Evolutionary conservation across 169 alveolate genomes (phyloP).

Genomic region (Babesia microti): DNA sequence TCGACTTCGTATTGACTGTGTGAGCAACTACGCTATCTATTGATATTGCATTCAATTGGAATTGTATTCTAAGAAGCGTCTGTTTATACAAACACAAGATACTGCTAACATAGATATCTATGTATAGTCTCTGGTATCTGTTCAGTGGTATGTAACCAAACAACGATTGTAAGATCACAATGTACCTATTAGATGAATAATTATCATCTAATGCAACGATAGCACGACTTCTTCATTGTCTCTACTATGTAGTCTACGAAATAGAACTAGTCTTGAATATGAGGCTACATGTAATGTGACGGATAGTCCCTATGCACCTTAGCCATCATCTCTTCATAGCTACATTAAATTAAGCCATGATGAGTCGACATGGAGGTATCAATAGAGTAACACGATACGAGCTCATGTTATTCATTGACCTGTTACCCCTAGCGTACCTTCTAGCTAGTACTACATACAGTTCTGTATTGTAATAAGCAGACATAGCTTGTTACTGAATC

Average conservation of each 20-base stretch:
- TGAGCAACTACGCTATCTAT: too few relatives aligned
- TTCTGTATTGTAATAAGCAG: slow-evolving; percentile 4
- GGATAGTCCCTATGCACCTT: slow-evolving; percentile 13
- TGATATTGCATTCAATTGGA: too few relatives aligned
- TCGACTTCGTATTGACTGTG: slow-evolving; percentile 10
- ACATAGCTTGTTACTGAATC: not conserved
- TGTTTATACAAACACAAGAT: too few relatives aligned
- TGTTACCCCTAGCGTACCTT: slow-evolving; percentile 63
- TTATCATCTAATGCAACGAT: not conserved
- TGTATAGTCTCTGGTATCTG: too few relatives aligned
- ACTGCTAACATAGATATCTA: too few relatives aligned
- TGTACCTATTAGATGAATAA: not conserved
- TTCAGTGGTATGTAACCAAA: too few relatives aligned
- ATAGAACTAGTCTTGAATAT: slow-evolving; percentile 11
- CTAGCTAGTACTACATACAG: slow-evolving; percentile 4
- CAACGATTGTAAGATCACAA: too few relatives aligned
- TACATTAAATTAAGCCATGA: slow-evolving; percentile 37
- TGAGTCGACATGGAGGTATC: slow-evolving; percentile 70
- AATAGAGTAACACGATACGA: slow-evolving; percentile 37
- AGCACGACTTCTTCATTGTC: slow-evolving; percentile 8
- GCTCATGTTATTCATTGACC: slow-evolving; percentile 43
- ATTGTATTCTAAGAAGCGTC: too few relatives aligned
- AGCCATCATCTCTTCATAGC: not conserved
- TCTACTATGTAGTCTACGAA: slow-evolving; percentile 3
- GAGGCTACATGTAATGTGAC: slow-evolving; percentile 10